Percentiles rank a stretch among this genome's conserved stretches.
These are phyloP conservation scores for Eruca vesicaria DNA, from an alignment of 441 rosid species.

Conservation along the genomic window DNA sequence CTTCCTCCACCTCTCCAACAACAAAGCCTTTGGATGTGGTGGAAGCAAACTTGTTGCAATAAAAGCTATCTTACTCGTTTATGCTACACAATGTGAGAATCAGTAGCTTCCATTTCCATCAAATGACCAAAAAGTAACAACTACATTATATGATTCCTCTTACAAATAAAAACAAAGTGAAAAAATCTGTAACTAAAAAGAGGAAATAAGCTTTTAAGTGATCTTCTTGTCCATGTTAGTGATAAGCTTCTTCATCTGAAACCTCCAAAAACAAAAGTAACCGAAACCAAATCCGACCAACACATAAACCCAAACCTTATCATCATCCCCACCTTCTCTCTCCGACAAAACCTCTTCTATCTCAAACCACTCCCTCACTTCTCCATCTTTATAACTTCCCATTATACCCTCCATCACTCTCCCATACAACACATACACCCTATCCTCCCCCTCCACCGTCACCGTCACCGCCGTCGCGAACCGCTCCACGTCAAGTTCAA, in stretches of 20 bases:
- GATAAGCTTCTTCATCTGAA: conserved; percentile 77
- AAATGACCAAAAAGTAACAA: no score
- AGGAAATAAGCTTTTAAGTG: conserved; percentile 16
- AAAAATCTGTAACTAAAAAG: no score
- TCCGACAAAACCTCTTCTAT: conserved; percentile 68
- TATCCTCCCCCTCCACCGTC: conserved; percentile 56
- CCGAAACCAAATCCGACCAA: conserved; percentile 74
- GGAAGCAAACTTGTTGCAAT: conserved; percentile 32
- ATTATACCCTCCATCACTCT: conserved; percentile 50
- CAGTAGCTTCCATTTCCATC: background rate
- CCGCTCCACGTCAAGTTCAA: conserved; percentile 58
- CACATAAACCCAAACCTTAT: conserved; percentile 65
- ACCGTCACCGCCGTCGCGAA: conserved; percentile 58
- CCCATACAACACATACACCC: conserved; percentile 81
- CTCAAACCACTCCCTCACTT: conserved; percentile 53
- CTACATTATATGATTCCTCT: no score
- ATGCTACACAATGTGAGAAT: background rate
- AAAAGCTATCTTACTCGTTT: background rate
- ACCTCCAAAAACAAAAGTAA: conserved; percentile 81
- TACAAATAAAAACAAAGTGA: no score
- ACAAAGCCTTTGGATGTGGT: conserved; percentile 25
- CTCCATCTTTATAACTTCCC: conserved; percentile 34
- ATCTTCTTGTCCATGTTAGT: conserved; percentile 58
- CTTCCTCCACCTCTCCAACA: no score
- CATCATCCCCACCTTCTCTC: conserved; percentile 62